Evolutionary conservation across 305 asterid species (phyloP).

Genomic region (Coffea humblotiana): DNA sequence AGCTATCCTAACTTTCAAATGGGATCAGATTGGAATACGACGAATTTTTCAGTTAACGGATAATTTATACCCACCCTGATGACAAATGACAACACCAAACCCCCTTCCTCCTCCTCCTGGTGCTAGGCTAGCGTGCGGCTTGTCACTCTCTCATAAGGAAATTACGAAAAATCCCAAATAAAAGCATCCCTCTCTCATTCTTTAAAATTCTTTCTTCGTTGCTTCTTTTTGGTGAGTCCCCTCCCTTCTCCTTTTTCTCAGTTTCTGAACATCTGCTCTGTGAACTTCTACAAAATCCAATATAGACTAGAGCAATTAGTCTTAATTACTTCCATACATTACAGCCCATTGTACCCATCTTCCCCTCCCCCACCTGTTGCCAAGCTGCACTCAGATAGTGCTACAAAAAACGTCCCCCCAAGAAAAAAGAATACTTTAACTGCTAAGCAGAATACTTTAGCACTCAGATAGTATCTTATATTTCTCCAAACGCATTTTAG

Average conservation of each 20-base stretch:
- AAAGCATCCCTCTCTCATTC: not conserved
- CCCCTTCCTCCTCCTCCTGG: not conserved
- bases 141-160: not conserved
- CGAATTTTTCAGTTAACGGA: no score
- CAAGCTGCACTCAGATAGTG: not conserved
- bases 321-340: not conserved
- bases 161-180: conserved; percentile 5
- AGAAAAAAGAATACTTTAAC: no score
- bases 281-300: not conserved
- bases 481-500: not conserved
- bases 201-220: not conserved
- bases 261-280: not conserved
- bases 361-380: not conserved
- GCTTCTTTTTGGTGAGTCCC: not conserved
- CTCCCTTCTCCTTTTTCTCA: not conserved
- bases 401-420: not conserved
- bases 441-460: no score
- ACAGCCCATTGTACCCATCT: not conserved
- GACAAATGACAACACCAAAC: no score
- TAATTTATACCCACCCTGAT: no score
- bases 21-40: no score
- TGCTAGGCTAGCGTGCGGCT: not conserved
- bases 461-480: no score
- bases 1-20: no score
- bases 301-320: not conserved